These are phyloP conservation scores for Boletus bicolor DNA, from an alignment of 768 basidiomycete genomes.

Conservation along the genomic window DNA sequence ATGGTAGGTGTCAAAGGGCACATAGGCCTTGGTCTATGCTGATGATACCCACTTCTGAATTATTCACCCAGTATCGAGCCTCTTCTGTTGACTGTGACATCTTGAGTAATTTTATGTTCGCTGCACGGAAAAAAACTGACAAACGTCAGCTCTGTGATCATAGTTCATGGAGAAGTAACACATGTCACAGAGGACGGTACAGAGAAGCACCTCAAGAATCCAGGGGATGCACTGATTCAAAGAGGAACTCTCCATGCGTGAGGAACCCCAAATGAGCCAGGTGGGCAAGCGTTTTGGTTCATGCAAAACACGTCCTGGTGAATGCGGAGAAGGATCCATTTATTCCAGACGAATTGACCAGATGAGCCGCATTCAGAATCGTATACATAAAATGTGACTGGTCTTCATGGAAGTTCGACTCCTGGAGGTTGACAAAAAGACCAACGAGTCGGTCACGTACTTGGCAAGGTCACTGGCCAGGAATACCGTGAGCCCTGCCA, in stretches of 20 bases:
- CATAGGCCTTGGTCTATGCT: no score
- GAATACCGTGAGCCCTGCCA: background rate
- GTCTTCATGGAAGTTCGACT: background rate
- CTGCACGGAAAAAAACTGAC: background rate
- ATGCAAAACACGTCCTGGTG: background rate
- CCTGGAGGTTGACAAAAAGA: background rate
- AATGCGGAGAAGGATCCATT: background rate
- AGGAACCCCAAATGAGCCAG: slow-evolving; percentile 50
- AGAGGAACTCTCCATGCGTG: slow-evolving; percentile 61
- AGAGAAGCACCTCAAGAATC: slow-evolving; percentile 49
- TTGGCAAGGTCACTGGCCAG: background rate
- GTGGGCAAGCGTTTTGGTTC: background rate
- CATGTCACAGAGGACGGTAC: slow-evolving; percentile 7
- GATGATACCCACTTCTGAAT: background rate
- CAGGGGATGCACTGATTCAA: slow-evolving; percentile 46
- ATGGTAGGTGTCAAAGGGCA: background rate
- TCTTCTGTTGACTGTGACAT: background rate
- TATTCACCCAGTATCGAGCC: background rate
- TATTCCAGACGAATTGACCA: slow-evolving; percentile 49
- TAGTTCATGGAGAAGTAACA: background rate
- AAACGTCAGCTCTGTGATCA: background rate
- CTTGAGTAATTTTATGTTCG: background rate
- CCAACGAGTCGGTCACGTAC: background rate
- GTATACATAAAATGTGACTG: background rate
- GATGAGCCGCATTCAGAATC: background rate